Evolutionary conservation across 352 stramenopile genomes (phyloP).

Genomic region (Phytophthora idaei): DNA sequence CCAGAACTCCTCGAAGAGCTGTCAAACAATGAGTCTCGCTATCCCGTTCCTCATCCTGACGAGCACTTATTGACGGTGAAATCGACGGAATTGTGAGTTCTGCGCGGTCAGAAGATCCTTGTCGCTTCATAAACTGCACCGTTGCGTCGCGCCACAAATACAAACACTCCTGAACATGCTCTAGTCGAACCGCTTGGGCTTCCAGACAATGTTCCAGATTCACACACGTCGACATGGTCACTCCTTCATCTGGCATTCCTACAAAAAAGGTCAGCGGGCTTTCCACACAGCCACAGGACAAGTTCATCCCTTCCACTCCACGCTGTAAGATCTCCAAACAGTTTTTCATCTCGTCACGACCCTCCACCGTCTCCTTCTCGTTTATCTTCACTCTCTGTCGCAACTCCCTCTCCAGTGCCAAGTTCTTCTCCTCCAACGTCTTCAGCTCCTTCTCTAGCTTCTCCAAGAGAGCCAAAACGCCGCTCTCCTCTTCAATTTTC

Average conservation of each 20-base stretch:
- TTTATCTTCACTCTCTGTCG: constrained; percentile 11
- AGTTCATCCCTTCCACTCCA: constrained; percentile 24
- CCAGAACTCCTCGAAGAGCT: constrained; percentile 24
- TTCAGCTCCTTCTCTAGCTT: constrained; percentile 33
- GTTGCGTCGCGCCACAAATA: constrained; percentile 29
- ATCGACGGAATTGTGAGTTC: not conserved
- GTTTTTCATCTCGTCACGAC: constrained; percentile 8
- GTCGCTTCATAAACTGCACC: constrained; percentile 31
- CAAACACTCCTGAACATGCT: constrained; percentile 32
- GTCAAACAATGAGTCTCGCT: not conserved
- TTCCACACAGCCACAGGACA: constrained; percentile 31
- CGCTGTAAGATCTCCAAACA: constrained; percentile 32
- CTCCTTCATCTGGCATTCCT: constrained; percentile 1
- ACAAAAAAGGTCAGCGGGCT: constrained; percentile 23
- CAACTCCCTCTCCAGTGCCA: constrained; percentile 27
- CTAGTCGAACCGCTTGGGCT: constrained; percentile 25
- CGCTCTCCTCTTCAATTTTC: not conserved
- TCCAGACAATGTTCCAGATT: constrained; percentile 36
- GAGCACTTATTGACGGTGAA: not conserved
- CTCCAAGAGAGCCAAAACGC: constrained; percentile 15
- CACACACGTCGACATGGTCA: constrained; percentile 21
- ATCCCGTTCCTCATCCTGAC: not conserved
- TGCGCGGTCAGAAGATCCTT: not conserved
- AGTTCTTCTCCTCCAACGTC: constrained; percentile 29
- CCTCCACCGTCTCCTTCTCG: constrained; percentile 6